Conservation (phyloP, 352 stramenopile genomes). For the Phytophthora sp. region DNA sequence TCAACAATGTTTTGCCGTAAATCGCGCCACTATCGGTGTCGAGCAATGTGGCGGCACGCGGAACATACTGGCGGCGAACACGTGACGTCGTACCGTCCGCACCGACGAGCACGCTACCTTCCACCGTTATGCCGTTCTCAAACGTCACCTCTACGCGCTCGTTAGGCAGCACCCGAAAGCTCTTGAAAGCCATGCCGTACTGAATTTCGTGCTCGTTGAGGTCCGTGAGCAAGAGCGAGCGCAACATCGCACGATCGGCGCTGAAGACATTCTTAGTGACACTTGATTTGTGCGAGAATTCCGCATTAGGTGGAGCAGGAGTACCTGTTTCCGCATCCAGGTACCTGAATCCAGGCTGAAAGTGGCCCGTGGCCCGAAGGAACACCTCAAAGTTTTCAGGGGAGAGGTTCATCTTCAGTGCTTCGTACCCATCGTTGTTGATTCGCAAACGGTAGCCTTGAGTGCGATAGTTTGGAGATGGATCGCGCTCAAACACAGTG, state of each 20-base stretch:
- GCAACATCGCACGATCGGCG: conserved; percentile 51
- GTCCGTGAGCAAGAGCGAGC: conserved; percentile 51
- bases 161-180: conserved; percentile 47
- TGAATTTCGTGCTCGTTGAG: conserved; percentile 56
- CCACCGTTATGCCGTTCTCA: conserved; percentile 51
- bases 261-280: conserved; percentile 48
- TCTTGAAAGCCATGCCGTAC: conserved; percentile 66
- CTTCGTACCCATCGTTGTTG: conserved; percentile 63
- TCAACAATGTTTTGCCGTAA: conserved; percentile 70
- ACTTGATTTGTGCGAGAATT: conserved; percentile 33
- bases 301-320: conserved; percentile 14
- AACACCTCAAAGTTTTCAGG: conserved; percentile 65
- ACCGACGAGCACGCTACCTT: conserved; percentile 57
- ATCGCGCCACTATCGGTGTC: conserved; percentile 71
- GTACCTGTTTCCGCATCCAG: conserved; percentile 47
- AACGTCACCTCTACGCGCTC: conserved; percentile 57
- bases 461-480: conserved; percentile 62
- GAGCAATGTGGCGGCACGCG: conserved; percentile 45
- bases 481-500: conserved; percentile 71
- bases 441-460: conserved; percentile 71
- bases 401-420: conserved; percentile 53
- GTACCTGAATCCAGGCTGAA: conserved; percentile 55
- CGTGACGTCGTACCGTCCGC: conserved; percentile 68
- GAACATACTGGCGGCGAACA: conserved; percentile 64
- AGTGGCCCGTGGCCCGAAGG: conserved; percentile 54